A percentile compares a stretch with the other conserved stretches of the same genome.
Conservation (phyloP, 192 early-diverging fungal genomes). For the Rhizophagus sp. region DNA sequence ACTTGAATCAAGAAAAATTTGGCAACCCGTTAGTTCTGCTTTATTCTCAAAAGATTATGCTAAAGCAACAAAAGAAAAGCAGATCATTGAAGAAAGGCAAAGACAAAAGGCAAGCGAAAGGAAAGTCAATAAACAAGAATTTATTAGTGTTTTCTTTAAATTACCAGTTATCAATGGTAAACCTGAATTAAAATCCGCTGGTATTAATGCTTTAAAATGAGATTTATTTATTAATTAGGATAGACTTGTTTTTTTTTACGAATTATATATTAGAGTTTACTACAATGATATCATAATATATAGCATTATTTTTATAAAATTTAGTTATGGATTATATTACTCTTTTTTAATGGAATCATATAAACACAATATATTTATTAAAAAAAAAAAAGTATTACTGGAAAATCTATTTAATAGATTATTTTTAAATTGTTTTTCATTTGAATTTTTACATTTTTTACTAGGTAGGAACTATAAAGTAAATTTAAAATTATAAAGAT, state of each 20-base stretch:
- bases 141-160: conserved; percentile 63
- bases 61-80: conserved; percentile 66
- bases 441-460: too few species aligned
- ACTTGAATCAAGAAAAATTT: conserved; percentile 64
- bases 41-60: conserved; percentile 58
- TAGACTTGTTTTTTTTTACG: background rate
- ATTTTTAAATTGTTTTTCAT: too few species aligned
- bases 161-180: conserved; percentile 43
- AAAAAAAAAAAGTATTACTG: too few species aligned
- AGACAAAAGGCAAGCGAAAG: conserved; percentile 51
- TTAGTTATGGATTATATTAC: too few species aligned
- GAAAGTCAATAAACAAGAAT: conserved; percentile 49
- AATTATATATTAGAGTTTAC: background rate
- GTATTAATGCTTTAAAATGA: background rate
- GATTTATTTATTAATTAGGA: background rate
- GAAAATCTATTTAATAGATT: too few species aligned
- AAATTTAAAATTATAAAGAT: too few species aligned
- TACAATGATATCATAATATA: too few species aligned
- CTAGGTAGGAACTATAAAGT: too few species aligned
- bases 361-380: too few species aligned
- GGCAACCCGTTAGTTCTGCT: conserved; percentile 60
- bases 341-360: too few species aligned
- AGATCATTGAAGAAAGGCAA: conserved; percentile 68
- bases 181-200: conserved; percentile 48
- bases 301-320: too few species aligned